Evolutionary conservation across 129 eudicot species (phyloP).

Genomic region (Daucus carota): DH1_v3.0 NC_030384.2:39268501-39269000

Average conservation of each 20-base stretch:
- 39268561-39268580: not conserved
- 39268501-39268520: not conserved
- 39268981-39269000: not conserved
- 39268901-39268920: not conserved
- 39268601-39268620: conserved; percentile 48
- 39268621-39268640: conserved; percentile 17
- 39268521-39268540: too few species aligned
- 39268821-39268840: not conserved
- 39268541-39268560: not conserved
- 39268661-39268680: conserved; percentile 53
- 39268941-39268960: not conserved
- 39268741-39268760: not conserved
- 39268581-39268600: not conserved
- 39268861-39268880: not conserved
- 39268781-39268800: not conserved
- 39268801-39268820: not conserved
- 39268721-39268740: conserved; percentile 88
- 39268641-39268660: conserved; percentile 17
- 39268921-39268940: not conserved
- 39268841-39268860: not conserved
- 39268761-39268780: not conserved
- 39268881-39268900: not conserved
- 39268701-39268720: conserved; percentile 90
- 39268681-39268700: conserved; percentile 77
- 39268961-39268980: not conserved